Evolutionary conservation across 169 alveolate genomes (phyloP).

Genomic region (Hepatocystis sp.): DNA sequence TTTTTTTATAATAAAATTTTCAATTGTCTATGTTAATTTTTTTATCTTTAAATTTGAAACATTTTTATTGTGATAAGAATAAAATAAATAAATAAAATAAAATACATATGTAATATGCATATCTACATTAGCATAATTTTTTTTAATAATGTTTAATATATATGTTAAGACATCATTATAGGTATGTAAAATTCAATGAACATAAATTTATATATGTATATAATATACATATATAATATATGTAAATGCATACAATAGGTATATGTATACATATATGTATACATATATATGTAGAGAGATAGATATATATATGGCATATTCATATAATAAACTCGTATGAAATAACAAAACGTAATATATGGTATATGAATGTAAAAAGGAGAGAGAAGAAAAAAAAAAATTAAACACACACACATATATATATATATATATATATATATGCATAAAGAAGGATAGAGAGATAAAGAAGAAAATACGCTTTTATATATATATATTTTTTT

Average conservation of each 20-base stretch:
- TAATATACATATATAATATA: conserved; percentile 2
- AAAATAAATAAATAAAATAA: conserved; percentile 39
- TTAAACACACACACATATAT: not conserved
- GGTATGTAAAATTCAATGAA: conserved; percentile 29
- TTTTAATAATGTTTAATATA: conserved; percentile 25
- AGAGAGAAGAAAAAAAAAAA: too few relatives aligned
- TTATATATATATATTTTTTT: too few relatives aligned
- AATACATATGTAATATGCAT: not conserved
- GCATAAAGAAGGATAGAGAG: too few relatives aligned
- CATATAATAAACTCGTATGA: too few relatives aligned
- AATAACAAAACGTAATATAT: conserved; percentile 1
- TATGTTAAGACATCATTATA: conserved; percentile 31
- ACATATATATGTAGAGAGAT: conserved; percentile 4
- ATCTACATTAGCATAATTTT: not conserved
- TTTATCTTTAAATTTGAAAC: conserved; percentile 13
- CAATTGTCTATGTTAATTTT: too few relatives aligned
- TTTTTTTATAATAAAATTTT: too few relatives aligned
- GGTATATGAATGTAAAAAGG: conserved; percentile 1
- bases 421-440: conserved; percentile 14
- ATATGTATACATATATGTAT: conserved; percentile 4
- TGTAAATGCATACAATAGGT: not conserved
- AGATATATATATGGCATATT: not conserved
- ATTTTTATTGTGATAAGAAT: conserved; percentile 48
- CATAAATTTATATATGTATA: not conserved
- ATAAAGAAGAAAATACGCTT: too few relatives aligned